phyloP scores from a whole-genome alignment of 2,329 filamentous ascomycete genomes.

The Ophiostoma ulmi region DNA sequence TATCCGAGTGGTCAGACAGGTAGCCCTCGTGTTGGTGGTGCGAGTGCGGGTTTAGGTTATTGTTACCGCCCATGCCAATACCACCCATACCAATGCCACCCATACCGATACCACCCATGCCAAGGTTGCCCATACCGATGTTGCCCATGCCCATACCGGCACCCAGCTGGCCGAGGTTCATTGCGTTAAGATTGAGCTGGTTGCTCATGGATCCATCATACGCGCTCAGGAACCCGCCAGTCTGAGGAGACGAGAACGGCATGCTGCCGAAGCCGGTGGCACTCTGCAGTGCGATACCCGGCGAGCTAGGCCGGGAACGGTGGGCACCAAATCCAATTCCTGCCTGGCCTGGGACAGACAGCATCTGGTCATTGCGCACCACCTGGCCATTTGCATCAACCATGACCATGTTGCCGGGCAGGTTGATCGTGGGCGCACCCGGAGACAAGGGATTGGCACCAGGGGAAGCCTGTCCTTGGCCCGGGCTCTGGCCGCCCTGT shows the following conservation, averaged over 20 bases:
- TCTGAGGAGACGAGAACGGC: constrained; percentile 80
- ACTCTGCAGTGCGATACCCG: constrained; percentile 74
- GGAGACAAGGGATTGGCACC: constrained; percentile 56
- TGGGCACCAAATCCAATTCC: constrained; percentile 55
- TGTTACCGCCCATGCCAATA: neutral
- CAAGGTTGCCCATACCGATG: constrained; percentile 10
- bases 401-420: constrained; percentile 80
- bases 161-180: constrained; percentile 41
- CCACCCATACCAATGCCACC: constrained; percentile 6
- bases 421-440: constrained; percentile 55
- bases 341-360: constrained; percentile 64
- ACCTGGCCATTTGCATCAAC: constrained; percentile 90
- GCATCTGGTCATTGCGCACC: constrained; percentile 75
- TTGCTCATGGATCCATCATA: constrained; percentile 69
- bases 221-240: constrained; percentile 87
- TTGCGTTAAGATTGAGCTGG: constrained; percentile 36
- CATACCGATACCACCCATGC: constrained; percentile 40
- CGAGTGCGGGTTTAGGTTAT: constrained; percentile 6
- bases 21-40: constrained; percentile 68
- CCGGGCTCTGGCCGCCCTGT: neutral
- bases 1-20: constrained; percentile 88
- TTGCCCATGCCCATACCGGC: constrained; percentile 16
- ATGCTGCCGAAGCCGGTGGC: constrained; percentile 55
- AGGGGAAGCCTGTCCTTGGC: constrained; percentile 37
- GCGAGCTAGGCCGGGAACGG: constrained; percentile 83